Evolutionary conservation across 805 yeast species (phyloP), one percentile per base, ranked within the genome.

Genomic region (Grigorovia jiainica): DNA sequence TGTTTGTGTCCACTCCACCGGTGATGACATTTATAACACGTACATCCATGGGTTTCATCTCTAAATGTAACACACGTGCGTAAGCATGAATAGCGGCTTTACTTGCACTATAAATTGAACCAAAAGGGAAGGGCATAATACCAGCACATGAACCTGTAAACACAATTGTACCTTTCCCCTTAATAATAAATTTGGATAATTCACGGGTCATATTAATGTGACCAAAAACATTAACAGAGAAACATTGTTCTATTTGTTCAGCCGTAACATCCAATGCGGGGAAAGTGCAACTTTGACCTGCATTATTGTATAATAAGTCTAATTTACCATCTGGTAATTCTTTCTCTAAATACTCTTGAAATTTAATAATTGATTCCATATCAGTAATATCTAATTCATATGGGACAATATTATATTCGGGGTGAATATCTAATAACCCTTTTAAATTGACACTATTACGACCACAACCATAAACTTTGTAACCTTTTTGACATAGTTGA

Each of bases 71-170:
- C 2, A 71, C 71, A 33, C 75, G 71, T 0, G 86, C 82, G 53
- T 78, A 84, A 49, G 75, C 79, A 49, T 82, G 86, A 43, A 84
- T 76, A 0, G 90, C 89, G 5, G 89, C 86, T 53, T 84, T 84
- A 1, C 82, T 58, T 1, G 89, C 70, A 25, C 79, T 71, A 54
- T 84, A 84, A 24, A 78, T 65, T 11, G 80, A 68, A 1, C 80
- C 76, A 58, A 78, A 82, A 20, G 94, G 94, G 64, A 83, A 77
- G 3, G 85, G 78, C 10, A 72, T 61, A 13, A 75, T 42, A 1
- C 86, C 92, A 13, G 82, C 73, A 2, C 79, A 58, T 3, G 89
- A 80, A 1, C 92, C 92, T 0, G 92, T 82, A 60, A 80, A 82
- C 0, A 79, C 77, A 44, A 84, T 72, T 0, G 76, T 73, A 3